phyloP scores from a whole-genome alignment of 805 yeast species.

The Saccharomyces jurei region DNA sequence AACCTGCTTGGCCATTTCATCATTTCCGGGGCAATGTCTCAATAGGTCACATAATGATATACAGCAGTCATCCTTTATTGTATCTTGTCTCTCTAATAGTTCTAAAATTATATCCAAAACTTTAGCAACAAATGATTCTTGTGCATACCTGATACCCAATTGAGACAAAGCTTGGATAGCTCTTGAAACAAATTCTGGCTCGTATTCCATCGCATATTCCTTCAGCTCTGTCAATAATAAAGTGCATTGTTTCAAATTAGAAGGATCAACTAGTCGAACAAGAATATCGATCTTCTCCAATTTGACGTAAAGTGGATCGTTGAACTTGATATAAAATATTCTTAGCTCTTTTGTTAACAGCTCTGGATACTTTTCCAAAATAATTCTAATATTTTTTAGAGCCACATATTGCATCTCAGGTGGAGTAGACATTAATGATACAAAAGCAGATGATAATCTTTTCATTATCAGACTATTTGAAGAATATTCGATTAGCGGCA shows the following conservation, averaged over 20 bases:
- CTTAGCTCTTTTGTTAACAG: constrained; percentile 71
- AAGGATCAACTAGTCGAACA: constrained; percentile 56
- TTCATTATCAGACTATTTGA: constrained; percentile 37
- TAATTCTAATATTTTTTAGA: constrained; percentile 79
- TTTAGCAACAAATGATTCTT: constrained; percentile 40
- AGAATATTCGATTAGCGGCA: constrained; percentile 37
- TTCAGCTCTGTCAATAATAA: constrained; percentile 60
- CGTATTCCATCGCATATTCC: constrained; percentile 81
- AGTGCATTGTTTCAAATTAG: constrained; percentile 40
- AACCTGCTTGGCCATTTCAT: constrained; percentile 17
- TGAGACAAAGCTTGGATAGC: constrained; percentile 64
- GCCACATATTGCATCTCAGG: constrained; percentile 96
- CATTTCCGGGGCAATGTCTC: constrained; percentile 51
- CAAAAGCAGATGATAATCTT: constrained; percentile 77
- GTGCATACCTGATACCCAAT: constrained; percentile 52
- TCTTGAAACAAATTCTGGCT: constrained; percentile 61
- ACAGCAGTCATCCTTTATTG: constrained; percentile 52
- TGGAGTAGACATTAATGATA: constrained; percentile 76
- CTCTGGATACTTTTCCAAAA: constrained; percentile 80
- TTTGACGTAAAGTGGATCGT: constrained; percentile 72
- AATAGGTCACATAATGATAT: constrained; percentile 56
- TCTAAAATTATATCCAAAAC: constrained; percentile 54
- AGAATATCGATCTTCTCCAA: constrained; percentile 69
- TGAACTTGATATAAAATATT: constrained; percentile 83
- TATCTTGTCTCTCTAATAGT: constrained; percentile 53